Evolutionary conservation across 2,329 filamentous ascomycete genomes (phyloP).

Genomic region (Tricladium varicosporioides): DNA sequence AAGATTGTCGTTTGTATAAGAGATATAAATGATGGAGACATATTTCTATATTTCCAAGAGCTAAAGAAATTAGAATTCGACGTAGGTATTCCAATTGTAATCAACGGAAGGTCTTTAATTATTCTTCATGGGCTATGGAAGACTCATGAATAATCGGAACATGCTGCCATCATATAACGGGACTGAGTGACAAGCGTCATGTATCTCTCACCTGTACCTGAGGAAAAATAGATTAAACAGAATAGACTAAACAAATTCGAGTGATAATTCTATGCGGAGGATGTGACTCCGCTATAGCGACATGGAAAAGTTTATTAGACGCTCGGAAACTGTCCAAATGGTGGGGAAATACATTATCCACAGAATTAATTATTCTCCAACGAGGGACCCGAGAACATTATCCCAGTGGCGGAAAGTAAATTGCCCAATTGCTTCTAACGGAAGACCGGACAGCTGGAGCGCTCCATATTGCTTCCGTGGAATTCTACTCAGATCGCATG

Average conservation of each 20-base stretch:
- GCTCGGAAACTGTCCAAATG: neutral
- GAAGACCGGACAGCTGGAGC: neutral
- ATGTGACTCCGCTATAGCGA: neutral
- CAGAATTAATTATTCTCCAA: neutral
- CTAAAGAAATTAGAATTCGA: no score
- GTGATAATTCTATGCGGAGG: neutral
- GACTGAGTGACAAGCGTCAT: no score
- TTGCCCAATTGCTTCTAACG: neutral
- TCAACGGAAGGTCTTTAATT: no score
- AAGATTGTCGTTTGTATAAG: neutral
- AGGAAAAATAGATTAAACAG: neutral
- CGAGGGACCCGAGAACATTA: neutral
- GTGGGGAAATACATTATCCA: conserved; percentile 2
- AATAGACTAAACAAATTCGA: neutral
- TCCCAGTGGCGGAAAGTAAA: neutral
- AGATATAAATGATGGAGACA: no score
- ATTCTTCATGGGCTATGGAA: no score
- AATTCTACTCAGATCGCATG: no score
- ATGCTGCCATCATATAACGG: no score
- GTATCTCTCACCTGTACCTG: neutral
- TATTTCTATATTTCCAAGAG: no score
- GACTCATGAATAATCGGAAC: no score
- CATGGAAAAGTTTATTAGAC: neutral
- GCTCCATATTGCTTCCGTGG: neutral
- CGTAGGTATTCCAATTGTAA: no score